Evolutionary conservation across 225 moss, liverwort and hornwort species (phyloP), one percentile per base, ranked within the genome.

Genomic region (Marchantia paleacea): DNA sequence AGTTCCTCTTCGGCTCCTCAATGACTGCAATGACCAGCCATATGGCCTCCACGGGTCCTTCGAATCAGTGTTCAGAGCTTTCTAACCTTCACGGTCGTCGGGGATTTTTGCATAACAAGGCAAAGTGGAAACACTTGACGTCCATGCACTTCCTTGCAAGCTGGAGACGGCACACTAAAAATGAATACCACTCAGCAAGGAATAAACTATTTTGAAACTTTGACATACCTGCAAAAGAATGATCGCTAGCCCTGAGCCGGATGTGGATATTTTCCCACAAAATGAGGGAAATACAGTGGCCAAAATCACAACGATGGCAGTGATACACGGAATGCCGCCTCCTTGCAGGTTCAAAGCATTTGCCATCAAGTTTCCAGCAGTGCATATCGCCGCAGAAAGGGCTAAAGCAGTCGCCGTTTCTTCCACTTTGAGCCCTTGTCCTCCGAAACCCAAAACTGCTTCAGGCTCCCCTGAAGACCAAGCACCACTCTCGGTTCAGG

Each of bases 271-370:
- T 69, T 92, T 80, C 60, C 93, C 94, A 81, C 93, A 71, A 84
- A 69, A 88, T 29, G 92, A 84, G 61, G 99, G 95, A 79, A 94
- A 92, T 7, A 92, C 7, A 61, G 94, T 99, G 69, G 99, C 94
- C 75, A 99, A 75, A 61, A 86, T 55, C 28, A 99, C 94, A 22
- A 95, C 95, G 63, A 99, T 89, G 73, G 84, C 94, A 75, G 99
- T 99, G 51, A 95, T 90, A 81, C 94, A 95, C 14, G 99, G 88
- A 69, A 99, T 90, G 86, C 89, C 92, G 71, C 99, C 99, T 71
- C 99, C 99, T 79, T 85, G 90, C 49, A 99, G 79, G 49, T 91
- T 91, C 82, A 90, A 86, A 78, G 82, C 72, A 47, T 88, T 90
- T 15, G 94, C 94, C 83, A 92, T 49, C 55, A 80, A 58, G 48